Evolutionary conservation across 2,329 filamentous ascomycete species (phyloP).

Genomic region (Alternaria arborescens): DNA sequence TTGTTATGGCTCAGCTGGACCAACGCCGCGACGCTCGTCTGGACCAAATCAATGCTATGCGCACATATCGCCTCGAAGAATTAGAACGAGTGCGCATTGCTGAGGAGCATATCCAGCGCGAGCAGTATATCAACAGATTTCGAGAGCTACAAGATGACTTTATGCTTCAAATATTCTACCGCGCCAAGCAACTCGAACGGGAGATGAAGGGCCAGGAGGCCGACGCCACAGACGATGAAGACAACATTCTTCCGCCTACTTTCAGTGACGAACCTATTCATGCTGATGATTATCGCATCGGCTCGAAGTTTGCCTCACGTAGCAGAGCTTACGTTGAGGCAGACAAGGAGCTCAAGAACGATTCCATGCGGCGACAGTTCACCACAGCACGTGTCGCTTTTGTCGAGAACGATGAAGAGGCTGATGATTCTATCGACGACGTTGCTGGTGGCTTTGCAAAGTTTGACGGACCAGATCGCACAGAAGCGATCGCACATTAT

Average conservation of each 20-base stretch:
- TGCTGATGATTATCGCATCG: slow-evolving; percentile 37
- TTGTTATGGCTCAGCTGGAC: slow-evolving; percentile 63
- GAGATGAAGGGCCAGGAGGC: slow-evolving; percentile 46
- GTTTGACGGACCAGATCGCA: slow-evolving; percentile 53
- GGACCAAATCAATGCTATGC: slow-evolving; percentile 49
- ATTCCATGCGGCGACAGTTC: slow-evolving; percentile 36
- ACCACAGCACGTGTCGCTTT: slow-evolving; percentile 33
- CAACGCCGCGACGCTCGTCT: slow-evolving; percentile 54
- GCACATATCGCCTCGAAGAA: slow-evolving; percentile 49
- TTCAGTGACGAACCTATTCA: slow-evolving; percentile 38
- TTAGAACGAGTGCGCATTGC: slow-evolving; percentile 46
- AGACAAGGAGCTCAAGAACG: slow-evolving; percentile 47
- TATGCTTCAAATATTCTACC: slow-evolving; percentile 50
- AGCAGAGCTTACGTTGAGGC: slow-evolving; percentile 53
- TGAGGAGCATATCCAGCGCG: slow-evolving; percentile 45
- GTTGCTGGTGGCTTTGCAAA: slow-evolving; percentile 50
- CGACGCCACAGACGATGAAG: slow-evolving; percentile 54
- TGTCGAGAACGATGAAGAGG: slow-evolving; percentile 41
- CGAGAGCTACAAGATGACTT: slow-evolving; percentile 44
- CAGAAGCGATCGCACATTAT: slow-evolving; percentile 50
- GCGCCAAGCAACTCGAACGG: slow-evolving; percentile 49
- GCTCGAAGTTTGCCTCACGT: slow-evolving; percentile 51
- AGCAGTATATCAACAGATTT: slow-evolving; percentile 50
- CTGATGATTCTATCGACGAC: slow-evolving; percentile 43
- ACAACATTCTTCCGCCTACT: slow-evolving; percentile 47